phyloP scores from a whole-genome alignment of 768 basidiomycete genomes.

The Mycena latifolia region DNA sequence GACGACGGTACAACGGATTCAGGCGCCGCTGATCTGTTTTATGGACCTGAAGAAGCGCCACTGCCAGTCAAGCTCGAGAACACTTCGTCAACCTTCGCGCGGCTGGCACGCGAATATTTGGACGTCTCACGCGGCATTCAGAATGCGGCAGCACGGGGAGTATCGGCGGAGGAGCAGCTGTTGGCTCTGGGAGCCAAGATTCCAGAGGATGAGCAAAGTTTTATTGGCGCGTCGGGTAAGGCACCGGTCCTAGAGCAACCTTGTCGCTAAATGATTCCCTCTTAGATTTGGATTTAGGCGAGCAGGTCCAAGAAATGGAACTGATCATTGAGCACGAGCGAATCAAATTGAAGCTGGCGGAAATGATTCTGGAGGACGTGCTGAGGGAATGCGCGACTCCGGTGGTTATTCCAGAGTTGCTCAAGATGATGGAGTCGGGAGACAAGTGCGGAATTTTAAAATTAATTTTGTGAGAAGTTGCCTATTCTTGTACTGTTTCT shows the following conservation, averaged over 20 bases:
- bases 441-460: not conserved
- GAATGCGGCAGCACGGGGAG: conserved; percentile 19
- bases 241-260: too few relatives aligned
- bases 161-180: conserved; percentile 7
- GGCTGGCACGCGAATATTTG: conserved; percentile 23
- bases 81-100: conserved; percentile 3
- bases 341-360: conserved; percentile 6
- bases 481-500: too few relatives aligned
- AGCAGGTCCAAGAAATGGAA: conserved; percentile 7
- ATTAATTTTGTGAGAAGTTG: not conserved
- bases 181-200: not conserved
- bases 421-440: conserved; percentile 16
- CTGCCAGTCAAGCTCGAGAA: not conserved
- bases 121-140: conserved; percentile 14
- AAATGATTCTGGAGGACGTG: conserved; percentile 26
- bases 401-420: conserved; percentile 25
- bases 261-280: too few relatives aligned
- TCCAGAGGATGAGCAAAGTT: not conserved
- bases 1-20: too few relatives aligned
- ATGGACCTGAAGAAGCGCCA: not conserved
- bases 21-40: too few relatives aligned
- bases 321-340: conserved; percentile 10
- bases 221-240: not conserved
- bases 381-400: conserved; percentile 32
- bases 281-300: not conserved